A percentile compares a stretch with the other conserved stretches of the same genome.
Conservation (phyloP, 83 land plant species). For the Diphasiastrum complanatum region DNA sequence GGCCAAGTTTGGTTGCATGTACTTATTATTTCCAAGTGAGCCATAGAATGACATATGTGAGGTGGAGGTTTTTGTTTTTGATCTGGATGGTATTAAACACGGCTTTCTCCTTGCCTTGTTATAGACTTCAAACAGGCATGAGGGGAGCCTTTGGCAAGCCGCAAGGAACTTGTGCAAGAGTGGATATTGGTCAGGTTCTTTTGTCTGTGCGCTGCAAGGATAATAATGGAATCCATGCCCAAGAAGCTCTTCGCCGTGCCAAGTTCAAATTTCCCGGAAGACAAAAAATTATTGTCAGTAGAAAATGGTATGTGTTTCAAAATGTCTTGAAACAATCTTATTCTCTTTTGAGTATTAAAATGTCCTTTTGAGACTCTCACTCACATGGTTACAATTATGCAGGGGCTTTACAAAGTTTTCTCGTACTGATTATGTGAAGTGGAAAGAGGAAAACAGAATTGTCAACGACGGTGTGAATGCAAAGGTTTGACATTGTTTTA, state of each 20-base stretch:
- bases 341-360: not conserved
- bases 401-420: conserved; percentile 82
- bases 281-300: conserved; percentile 75
- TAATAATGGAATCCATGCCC: conserved; percentile 56
- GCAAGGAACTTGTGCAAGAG: conserved; percentile 74
- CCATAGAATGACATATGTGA: too few species aligned
- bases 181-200: conserved; percentile 67
- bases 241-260: conserved; percentile 71
- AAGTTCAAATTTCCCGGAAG: conserved; percentile 85
- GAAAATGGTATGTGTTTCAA: conserved; percentile 53
- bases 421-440: conserved; percentile 63
- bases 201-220: conserved; percentile 80
- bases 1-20: not conserved
- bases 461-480: conserved; percentile 78
- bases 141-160: conserved; percentile 87
- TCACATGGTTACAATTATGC: too few species aligned
- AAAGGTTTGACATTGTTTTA: conserved; percentile 55
- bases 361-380: not conserved
- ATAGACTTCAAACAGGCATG: conserved; percentile 85
- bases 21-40: not conserved
- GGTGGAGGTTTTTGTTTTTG: too few species aligned
- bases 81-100: too few species aligned
- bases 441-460: conserved; percentile 67
- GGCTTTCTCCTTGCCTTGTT: too few species aligned
- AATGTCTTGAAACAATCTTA: not conserved